Base-by-base conservation (phyloP, 2,329 filamentous ascomycete species). In the Ceratocystis diversiconidia region DNA sequence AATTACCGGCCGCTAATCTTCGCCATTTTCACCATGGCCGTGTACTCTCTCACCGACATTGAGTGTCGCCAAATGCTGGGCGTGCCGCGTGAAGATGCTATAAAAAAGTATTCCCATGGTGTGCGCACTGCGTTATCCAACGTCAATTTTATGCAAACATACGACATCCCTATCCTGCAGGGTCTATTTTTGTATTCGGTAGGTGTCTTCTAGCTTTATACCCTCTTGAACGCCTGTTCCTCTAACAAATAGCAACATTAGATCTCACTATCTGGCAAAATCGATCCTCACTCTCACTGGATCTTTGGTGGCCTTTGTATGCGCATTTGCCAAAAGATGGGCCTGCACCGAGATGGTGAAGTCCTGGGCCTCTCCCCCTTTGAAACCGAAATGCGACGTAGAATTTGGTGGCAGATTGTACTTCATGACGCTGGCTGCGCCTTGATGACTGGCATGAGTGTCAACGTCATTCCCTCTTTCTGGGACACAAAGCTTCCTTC, bases 301-400 rank as follows among this genome's bases (percentile, higher is more conserved):
- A 79, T 85, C 55, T 71, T 87, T 25, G 83, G 82, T 63, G 84
- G 84, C 3, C 76, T 84, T 17, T 77, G 83, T 4, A 77, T 88
- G 43, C 80, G 85, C 22, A 83, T 88, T 63, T 85, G 84, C 0
- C 82, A 86, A 71, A 85, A 85, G 71, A 85, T 88, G 78, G 85
- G 85, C 0, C 77, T 87, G 61, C 84, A 87, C 68, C 79, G 82
- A 12, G 85, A 88, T 67, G 84, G 83, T 44, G 79, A 80, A 67
- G 72, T 74, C 19, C 75, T 85, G 5, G 80, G 79, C 1, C 75
- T 87, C 1, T 76, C 80, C 0, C 82, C 84, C 0, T 86, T 86
- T 69, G 84, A 88, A 70, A 81, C 81, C 1, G 84, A 88, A 71
- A 87, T 88, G 78, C 79, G 85, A n/a, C 76, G 85, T 55, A 77